Evolutionary conservation across 441 rosid species (phyloP).

Genomic region (California macrophylla): DNA sequence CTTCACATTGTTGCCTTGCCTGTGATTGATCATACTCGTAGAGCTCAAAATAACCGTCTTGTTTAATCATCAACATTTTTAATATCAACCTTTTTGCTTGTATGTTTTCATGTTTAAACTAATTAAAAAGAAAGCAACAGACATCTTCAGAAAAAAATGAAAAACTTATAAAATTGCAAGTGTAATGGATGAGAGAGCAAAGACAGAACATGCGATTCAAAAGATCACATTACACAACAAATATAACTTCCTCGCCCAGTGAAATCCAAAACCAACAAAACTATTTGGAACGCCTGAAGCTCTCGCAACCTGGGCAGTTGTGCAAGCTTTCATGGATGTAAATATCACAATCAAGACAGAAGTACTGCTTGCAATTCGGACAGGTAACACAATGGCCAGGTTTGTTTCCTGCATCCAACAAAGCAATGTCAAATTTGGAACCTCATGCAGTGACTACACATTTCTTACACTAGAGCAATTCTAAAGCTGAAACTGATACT

Average conservation of each 20-base stretch:
- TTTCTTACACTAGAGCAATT: not conserved
- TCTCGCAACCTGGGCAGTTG: conserved; percentile 92
- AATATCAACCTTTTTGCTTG: too few relatives aligned
- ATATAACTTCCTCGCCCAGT: not conserved
- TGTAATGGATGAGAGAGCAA: not conserved
- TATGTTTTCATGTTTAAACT: not conserved
- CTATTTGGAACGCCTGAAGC: conserved; percentile 38
- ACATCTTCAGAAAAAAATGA: too few relatives aligned
- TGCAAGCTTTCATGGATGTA: conserved; percentile 89
- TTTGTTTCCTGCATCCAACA: conserved; percentile 46
- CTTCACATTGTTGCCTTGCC: too few relatives aligned
- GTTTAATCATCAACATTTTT: too few relatives aligned
- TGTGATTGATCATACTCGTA: too few relatives aligned
- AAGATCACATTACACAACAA: not conserved
- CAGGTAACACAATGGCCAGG: conserved; percentile 43
- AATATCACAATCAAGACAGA: conserved; percentile 89
- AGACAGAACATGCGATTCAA: not conserved
- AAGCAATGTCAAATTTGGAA: not conserved
- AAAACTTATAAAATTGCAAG: not conserved
- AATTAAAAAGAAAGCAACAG: not conserved
- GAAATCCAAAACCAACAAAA: not conserved
- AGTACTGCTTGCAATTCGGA: conserved; percentile 54
- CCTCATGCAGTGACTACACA: not conserved
- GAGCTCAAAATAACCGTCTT: too few relatives aligned
- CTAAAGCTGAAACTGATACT: not conserved